Conservation (phyloP, 2,329 filamentous ascomycete species). For the Trichoderma pleuroti region DNA sequence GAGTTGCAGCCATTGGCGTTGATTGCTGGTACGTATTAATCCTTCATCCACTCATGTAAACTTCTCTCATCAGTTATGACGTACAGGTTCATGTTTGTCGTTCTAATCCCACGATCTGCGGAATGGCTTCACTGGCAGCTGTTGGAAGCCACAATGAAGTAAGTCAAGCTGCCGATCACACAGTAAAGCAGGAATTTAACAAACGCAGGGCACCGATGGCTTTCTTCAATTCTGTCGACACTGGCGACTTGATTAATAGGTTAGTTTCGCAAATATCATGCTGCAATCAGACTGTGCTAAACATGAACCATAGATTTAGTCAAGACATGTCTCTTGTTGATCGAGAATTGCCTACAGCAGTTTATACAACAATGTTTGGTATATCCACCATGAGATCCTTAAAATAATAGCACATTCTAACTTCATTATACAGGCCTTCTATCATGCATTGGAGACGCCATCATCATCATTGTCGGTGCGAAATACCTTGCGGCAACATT, state of each 20-base stretch:
- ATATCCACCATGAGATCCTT: slow-evolving; percentile 33
- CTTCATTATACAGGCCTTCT: not conserved
- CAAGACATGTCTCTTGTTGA: slow-evolving; percentile 40
- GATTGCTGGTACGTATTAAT: slow-evolving; percentile 19
- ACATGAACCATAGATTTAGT: slow-evolving; percentile 30
- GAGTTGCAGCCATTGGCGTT: slow-evolving; percentile 20
- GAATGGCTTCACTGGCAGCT: slow-evolving; percentile 24
- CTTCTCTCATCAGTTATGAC: not conserved
- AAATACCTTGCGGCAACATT: slow-evolving; percentile 44
- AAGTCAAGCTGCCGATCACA: not conserved
- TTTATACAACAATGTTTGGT: slow-evolving; percentile 32
- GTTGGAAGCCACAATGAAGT: slow-evolving; percentile 32
- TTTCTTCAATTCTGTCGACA: slow-evolving; percentile 37
- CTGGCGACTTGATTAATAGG: slow-evolving; percentile 34
- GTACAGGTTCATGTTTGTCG: not conserved
- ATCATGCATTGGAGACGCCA: not conserved
- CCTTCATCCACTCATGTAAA: too few relatives aligned
- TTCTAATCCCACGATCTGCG: slow-evolving; percentile 20
- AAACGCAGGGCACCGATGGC: slow-evolving; percentile 24
- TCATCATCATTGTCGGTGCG: slow-evolving; percentile 27
- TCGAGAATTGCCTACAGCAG: slow-evolving; percentile 33
- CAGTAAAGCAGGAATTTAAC: slow-evolving; percentile 20
- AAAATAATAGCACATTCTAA: not conserved
- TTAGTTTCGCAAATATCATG: not conserved
- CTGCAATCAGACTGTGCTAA: not conserved